Percentiles rank a stretch among this genome's conserved stretches.
phyloP scores from a whole-genome alignment of 2,329 filamentous ascomycete species.

The Gyromitra esculenta region DNA sequence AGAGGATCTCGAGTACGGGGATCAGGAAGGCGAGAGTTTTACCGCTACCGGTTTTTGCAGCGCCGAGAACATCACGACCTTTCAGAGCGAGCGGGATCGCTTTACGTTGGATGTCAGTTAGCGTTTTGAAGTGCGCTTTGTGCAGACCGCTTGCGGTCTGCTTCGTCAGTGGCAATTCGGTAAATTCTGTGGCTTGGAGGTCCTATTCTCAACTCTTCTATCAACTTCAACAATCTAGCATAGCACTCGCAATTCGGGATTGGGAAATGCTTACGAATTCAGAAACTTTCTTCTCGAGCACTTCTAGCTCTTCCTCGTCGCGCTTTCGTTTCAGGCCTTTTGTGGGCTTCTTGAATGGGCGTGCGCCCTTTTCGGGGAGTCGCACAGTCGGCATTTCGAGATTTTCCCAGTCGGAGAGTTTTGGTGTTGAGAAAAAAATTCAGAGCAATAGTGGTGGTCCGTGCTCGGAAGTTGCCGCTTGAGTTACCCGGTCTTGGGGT shows the following conservation, averaged over 20 bases:
- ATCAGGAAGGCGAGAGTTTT: constrained; percentile 94
- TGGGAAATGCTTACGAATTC: constrained; percentile 61
- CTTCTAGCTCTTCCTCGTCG: constrained; percentile 61
- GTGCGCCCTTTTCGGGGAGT: constrained; percentile 40
- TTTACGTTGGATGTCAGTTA: constrained; percentile 90
- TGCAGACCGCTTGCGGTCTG: constrained; percentile 82
- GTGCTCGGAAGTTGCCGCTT: constrained; percentile 24
- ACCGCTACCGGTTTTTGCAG: constrained; percentile 93
- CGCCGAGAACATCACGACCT: constrained; percentile 86
- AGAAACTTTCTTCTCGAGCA: constrained; percentile 61
- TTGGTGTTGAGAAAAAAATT: not conserved
- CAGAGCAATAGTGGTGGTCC: not conserved
- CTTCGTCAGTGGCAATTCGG: constrained; percentile 84
- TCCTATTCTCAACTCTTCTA: constrained; percentile 63
- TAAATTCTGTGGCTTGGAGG: constrained; percentile 74
- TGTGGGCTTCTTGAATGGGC: constrained; percentile 56
- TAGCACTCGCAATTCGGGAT: not conserved
- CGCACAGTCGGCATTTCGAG: constrained; percentile 45
- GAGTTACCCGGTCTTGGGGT: constrained; percentile 7
- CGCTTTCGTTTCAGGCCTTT: constrained; percentile 63
- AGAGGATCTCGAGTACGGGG: constrained; percentile 86
- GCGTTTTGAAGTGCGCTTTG: constrained; percentile 83
- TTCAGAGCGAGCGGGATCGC: constrained; percentile 90
- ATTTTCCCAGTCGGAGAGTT: not conserved
- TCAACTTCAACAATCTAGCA: not conserved